Base-by-base conservation (phyloP, 2,329 filamentous ascomycete species). In the Bipolaris victoriae region DNA sequence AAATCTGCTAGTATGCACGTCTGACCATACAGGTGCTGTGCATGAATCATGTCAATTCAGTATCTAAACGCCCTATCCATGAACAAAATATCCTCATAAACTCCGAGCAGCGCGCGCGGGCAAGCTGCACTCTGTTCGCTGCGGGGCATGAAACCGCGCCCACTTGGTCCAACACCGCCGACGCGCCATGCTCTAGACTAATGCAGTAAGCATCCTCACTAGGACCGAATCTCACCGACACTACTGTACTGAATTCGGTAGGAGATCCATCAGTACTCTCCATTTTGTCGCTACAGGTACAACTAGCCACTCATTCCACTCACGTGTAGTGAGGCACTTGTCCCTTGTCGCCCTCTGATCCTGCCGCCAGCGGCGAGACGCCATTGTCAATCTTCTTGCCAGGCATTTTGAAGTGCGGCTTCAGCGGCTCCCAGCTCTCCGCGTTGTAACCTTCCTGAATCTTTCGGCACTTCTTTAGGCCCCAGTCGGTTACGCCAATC, bases 361-460 rank as follows among this genome's bases (percentile, higher is more conserved):
- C 66, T 22, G 62, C 61, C 43, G 55, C 61, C 15, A 58, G 47
- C 24, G 62, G 53, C 37, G 55, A 56, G 7, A 60, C 64, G 3
- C 68, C 63, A 54, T 72, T 71, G 7, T 68, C 65, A 31, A 72
- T 69, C 57, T 71, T 71, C 53, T 61, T 61, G 3, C 61, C 62
- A 16, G 66, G 66, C 52, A 67, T 63, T 64, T 68, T 73, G 55
- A 83, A 83, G 52, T 78, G 78, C 57, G 80, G 71, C 68, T 81
- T 81, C 63, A 83, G 61, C 13, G 77, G 75, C 65, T 79, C 87
- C 92, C 92, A 97, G 73, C 90, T 93, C 80, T 96, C 90, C 55
- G 88, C 86, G 71, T 87, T 92, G 70, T 95, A 96, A 55, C 85
- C 85, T 63, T 86, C 82, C 78, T 90, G 88, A 39, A 90, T 84